A percentile compares a stretch with the other conserved stretches of the same genome.
These are phyloP conservation scores for Tetrapyrgos nigripes DNA, from an alignment of 1,284 basidiomycete species.

Conservation along the genomic window DNA sequence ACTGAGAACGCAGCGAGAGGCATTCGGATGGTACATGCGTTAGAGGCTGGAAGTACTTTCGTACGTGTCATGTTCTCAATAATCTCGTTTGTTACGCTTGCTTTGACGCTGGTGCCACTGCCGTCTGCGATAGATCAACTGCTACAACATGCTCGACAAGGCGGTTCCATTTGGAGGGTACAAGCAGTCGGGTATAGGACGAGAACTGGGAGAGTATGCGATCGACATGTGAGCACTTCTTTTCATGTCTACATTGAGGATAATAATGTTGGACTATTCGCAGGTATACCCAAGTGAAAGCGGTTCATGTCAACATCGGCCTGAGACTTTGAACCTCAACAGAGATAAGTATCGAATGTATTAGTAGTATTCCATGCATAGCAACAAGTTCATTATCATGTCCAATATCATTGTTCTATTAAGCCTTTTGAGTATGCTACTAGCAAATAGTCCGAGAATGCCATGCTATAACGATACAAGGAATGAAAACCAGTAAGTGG, in stretches of 20 bases:
- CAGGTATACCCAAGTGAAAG: conserved; percentile 81
- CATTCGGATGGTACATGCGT: conserved; percentile 66
- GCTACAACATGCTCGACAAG: not conserved
- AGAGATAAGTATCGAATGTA: no score
- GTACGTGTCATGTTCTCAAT: conserved; percentile 22
- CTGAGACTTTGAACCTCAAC: no score
- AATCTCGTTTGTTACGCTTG: no score
- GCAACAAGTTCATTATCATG: no score
- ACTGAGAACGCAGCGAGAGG: conserved; percentile 73
- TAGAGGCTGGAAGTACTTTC: conserved; percentile 81
- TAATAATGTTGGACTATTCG: conserved; percentile 3
- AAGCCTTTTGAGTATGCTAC: no score
- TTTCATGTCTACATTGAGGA: conserved; percentile 9
- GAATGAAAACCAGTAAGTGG: no score
- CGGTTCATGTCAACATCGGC: conserved; percentile 75
- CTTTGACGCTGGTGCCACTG: not conserved
- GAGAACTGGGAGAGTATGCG: conserved; percentile 72
- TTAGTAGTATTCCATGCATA: no score
- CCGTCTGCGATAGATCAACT: no score
- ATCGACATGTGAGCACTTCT: conserved; percentile 38
- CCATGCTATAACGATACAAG: no score
- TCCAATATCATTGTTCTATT: no score
- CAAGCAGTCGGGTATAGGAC: conserved; percentile 70
- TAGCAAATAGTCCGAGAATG: no score
- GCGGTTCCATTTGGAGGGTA: conserved; percentile 15